Percentiles rank a stretch among this genome's conserved stretches.
Evolutionary conservation across 768 basidiomycete species (phyloP).

Genomic region (Russula dissimulans): DNA sequence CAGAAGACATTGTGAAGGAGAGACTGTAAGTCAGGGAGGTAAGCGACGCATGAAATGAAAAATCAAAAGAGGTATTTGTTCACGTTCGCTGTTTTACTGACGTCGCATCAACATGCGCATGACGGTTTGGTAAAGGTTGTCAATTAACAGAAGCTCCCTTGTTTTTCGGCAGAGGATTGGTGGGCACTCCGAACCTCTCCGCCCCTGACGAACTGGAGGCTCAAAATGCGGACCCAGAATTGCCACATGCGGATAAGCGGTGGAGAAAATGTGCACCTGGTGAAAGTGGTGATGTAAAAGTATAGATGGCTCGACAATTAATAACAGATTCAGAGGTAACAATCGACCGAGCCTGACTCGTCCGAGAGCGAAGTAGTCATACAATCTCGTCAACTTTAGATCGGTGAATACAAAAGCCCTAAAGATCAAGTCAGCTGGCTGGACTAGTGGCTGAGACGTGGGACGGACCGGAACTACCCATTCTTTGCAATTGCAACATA

Average conservation of each 20-base stretch:
- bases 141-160: neutral
- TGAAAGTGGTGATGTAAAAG: neutral
- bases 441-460: neutral
- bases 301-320: neutral
- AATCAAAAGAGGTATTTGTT: neutral
- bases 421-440: neutral
- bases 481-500: slow-evolving; percentile 80
- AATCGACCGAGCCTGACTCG: neutral
- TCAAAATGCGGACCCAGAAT: neutral
- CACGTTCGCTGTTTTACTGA: neutral
- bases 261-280: neutral
- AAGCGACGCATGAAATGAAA: neutral
- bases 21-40: neutral
- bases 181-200: neutral
- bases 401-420: slow-evolving; percentile 48
- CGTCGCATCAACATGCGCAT: neutral
- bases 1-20: neutral
- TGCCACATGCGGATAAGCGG: neutral
- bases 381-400: slow-evolving; percentile 48
- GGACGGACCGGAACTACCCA: slow-evolving; percentile 83
- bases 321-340: neutral
- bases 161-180: neutral
- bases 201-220: neutral
- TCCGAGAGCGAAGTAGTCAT: too few species aligned
- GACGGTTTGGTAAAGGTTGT: neutral